phyloP scores from a whole-genome alignment of 1,139 yeast species.

The Sugiyamaella novakii region DNA sequence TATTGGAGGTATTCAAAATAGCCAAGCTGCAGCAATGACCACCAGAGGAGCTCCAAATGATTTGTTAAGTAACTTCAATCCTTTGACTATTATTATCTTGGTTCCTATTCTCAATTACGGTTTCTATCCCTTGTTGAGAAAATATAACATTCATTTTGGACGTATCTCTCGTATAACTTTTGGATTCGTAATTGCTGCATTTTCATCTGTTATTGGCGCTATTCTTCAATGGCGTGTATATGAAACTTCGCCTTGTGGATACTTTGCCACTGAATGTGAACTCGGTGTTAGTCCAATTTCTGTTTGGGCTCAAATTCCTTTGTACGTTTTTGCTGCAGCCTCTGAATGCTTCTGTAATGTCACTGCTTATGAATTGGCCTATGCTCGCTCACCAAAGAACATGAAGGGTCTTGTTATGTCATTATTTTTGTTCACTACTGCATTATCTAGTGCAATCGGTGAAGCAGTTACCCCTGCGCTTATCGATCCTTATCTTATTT shows the following conservation, averaged over 20 bases:
- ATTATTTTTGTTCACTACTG: constrained; percentile 60
- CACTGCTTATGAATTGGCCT: constrained; percentile 71
- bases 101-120: constrained; percentile 64
- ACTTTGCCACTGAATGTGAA: constrained; percentile 52
- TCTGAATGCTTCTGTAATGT: constrained; percentile 71
- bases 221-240: constrained; percentile 66
- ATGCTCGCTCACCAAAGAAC: constrained; percentile 64
- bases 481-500: constrained; percentile 55
- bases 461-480: constrained; percentile 59
- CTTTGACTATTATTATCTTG: constrained; percentile 62
- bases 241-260: constrained; percentile 66
- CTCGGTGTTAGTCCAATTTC: constrained; percentile 51
- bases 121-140: constrained; percentile 62
- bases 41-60: constrained; percentile 72
- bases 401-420: constrained; percentile 74
- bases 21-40: constrained; percentile 68
- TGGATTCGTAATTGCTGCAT: constrained; percentile 66
- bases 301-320: constrained; percentile 58
- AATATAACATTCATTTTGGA: constrained; percentile 56
- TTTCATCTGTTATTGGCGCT: constrained; percentile 68
- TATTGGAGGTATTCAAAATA: constrained; percentile 61
- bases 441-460: constrained; percentile 60
- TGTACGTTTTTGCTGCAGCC: constrained; percentile 59
- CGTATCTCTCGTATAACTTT: constrained; percentile 63
- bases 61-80: constrained; percentile 66